Base-by-base conservation (phyloP, 75 land plant genomes). In the Cupressus sempervirens region DNA sequence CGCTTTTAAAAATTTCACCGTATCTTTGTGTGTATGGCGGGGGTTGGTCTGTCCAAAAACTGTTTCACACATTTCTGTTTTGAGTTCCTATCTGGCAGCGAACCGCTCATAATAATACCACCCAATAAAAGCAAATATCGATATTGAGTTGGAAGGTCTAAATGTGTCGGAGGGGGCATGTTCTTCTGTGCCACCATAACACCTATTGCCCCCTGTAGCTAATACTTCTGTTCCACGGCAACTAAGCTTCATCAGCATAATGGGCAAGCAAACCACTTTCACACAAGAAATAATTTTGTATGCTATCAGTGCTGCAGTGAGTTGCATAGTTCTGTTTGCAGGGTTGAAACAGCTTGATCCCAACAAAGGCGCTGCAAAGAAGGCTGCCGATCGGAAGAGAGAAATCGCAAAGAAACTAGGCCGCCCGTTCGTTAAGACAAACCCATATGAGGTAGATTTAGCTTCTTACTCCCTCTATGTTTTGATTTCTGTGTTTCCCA, bases 331-430 rank as follows among this genome's bases (percentile, higher is more conserved):
- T 3, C 82, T 97, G 35, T 90, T 93, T 85, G 96, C 86, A 26
- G 99, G 98, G 13, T 86, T 97, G 41, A 90, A 90, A 41, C 95
- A 94, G n/a, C 91, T 97, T 53, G 99, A 97, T 86, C 99, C 99
- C 23, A 95, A 97, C 89, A 92, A 94, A 23, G 94, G 81, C 23
- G 91, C 98, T 82, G 85, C 91, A 80, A 96, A 93, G 88, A 97
- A 96, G 83, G 99, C 99, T 4, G 87, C 91, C 34, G 93, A 97
- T 85, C 96, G 93, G 15, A 97, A 97, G 98, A 97, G 94, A 91
- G 95, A 95, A 87, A 94, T 97, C 76, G 88, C 95, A 85, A 97
- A 94, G 89, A 98, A 98, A 12, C 90, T 96, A 12, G 98, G 98
- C 35, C 96, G 99, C 0, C 98, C 99, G 56, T 91, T 96, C 67